phyloP scores from a whole-genome alignment of 1,284 basidiomycete genomes.

The Termitomyces sp. region DNA sequence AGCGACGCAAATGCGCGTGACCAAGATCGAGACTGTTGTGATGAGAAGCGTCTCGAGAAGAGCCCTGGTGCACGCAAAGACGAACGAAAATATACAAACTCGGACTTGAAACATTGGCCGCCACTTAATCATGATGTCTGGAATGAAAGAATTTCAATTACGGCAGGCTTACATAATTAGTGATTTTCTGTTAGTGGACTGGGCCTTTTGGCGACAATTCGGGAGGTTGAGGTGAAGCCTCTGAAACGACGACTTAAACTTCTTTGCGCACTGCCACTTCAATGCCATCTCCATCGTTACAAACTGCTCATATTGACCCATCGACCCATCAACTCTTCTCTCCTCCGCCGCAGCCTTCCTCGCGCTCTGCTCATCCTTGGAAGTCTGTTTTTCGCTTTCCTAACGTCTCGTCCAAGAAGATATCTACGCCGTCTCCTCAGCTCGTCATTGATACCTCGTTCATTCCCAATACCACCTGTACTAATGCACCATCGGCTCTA shows the following conservation, averaged over 20 bases:
- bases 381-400: constrained; percentile 59
- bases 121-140: background rate
- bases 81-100: background rate
- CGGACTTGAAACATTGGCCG: background rate
- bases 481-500: constrained; percentile 36
- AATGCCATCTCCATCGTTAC: constrained; percentile 25
- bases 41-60: too few species aligned
- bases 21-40: background rate
- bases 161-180: constrained; percentile 17
- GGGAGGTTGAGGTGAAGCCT: background rate
- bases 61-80: background rate
- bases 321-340: constrained; percentile 15
- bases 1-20: background rate
- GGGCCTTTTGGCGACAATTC: constrained; percentile 9
- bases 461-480: constrained; percentile 29
- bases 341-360: constrained; percentile 22
- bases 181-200: constrained; percentile 13
- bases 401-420: constrained; percentile 48
- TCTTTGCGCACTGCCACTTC: background rate
- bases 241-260: constrained; percentile 5
- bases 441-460: constrained; percentile 34
- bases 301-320: constrained; percentile 18
- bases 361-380: constrained; percentile 37
- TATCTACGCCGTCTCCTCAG: constrained; percentile 26
- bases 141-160: background rate